phyloP scores from a whole-genome alignment of 116 monocot genomes.

The Iris pallida region DNA sequence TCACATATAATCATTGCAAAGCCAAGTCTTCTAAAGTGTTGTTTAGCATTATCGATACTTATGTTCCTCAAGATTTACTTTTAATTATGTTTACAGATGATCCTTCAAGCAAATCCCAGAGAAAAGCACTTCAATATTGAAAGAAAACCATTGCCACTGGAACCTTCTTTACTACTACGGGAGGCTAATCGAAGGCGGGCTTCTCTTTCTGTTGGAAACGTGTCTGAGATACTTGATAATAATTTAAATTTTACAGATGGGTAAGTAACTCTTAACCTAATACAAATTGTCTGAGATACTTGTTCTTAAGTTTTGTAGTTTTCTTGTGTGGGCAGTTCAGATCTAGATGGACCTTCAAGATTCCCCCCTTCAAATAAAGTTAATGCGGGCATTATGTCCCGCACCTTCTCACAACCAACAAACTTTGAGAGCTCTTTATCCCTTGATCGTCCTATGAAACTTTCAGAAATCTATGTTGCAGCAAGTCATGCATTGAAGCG shows the following conservation, averaged over 20 bases:
- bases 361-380: constrained; percentile 43
- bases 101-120: constrained; percentile 61
- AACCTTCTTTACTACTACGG: constrained; percentile 88
- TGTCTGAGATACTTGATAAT: constrained; percentile 46
- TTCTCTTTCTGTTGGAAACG: constrained; percentile 83
- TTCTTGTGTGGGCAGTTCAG: constrained; percentile 69
- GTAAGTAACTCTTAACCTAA: constrained; percentile 1
- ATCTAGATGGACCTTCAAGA: constrained; percentile 54
- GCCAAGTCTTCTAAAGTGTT: too few species aligned
- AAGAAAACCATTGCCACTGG: constrained; percentile 84
- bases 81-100: constrained; percentile 37
- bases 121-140: constrained; percentile 79
- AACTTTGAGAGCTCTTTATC: constrained; percentile 48
- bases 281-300: neutral
- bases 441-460: constrained; percentile 87
- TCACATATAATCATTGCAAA: too few species aligned
- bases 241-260: constrained; percentile 6
- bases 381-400: constrained; percentile 35
- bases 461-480: constrained; percentile 93
- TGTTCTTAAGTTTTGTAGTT: constrained; percentile 19
- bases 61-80: neutral
- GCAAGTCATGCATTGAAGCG: constrained; percentile 68
- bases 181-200: constrained; percentile 93
- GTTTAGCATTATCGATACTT: neutral
- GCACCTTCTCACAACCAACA: constrained; percentile 62